These are phyloP conservation scores for Heliocybe sulcata DNA, from an alignment of 1,284 basidiomycete genomes.

Conservation along the genomic window DNA sequence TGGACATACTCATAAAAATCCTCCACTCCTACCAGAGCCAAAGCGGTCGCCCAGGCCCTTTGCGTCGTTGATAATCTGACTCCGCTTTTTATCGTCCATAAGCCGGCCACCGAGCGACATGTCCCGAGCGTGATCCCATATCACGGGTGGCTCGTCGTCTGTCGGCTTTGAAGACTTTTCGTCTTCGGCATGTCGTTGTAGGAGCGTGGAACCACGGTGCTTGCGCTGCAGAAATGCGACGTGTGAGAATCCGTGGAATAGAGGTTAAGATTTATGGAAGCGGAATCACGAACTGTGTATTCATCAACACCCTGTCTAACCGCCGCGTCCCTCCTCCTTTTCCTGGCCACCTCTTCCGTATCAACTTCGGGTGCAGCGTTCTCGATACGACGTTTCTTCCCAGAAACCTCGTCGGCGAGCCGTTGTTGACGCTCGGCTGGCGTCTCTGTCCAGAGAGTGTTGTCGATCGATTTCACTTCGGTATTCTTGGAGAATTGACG, in stretches of 20 bases:
- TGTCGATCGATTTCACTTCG: slow-evolving; percentile 38
- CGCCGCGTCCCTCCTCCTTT: slow-evolving; percentile 56
- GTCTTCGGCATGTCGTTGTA: slow-evolving; percentile 55
- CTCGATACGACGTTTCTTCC: slow-evolving; percentile 69
- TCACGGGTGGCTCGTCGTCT: slow-evolving; percentile 48
- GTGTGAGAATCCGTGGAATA: background rate
- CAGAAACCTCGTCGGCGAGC: slow-evolving; percentile 79
- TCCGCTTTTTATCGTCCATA: slow-evolving; percentile 78
- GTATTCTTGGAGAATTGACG: slow-evolving; percentile 68
- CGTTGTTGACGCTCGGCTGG: slow-evolving; percentile 82
- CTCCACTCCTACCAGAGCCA: slow-evolving; percentile 59
- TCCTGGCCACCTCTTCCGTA: slow-evolving; percentile 39
- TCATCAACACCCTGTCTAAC: slow-evolving; percentile 68
- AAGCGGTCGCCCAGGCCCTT: slow-evolving; percentile 77
- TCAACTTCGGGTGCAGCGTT: slow-evolving; percentile 36
- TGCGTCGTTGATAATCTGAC: slow-evolving; percentile 73
- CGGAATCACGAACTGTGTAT: slow-evolving; percentile 52
- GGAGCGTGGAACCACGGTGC: slow-evolving; percentile 58
- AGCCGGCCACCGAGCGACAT: slow-evolving; percentile 81
- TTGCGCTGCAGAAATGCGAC: slow-evolving; percentile 36
- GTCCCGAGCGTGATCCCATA: slow-evolving; percentile 87
- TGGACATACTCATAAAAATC: slow-evolving; percentile 48
- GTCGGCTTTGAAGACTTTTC: slow-evolving; percentile 23
- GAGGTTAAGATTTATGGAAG: background rate
- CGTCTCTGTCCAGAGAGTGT: slow-evolving; percentile 88